A percentile compares a stretch with the other conserved stretches of the same genome.
Conservation (phyloP, 495 filamentous ascomycete species). For the Chaetomium cochliodes region DNA sequence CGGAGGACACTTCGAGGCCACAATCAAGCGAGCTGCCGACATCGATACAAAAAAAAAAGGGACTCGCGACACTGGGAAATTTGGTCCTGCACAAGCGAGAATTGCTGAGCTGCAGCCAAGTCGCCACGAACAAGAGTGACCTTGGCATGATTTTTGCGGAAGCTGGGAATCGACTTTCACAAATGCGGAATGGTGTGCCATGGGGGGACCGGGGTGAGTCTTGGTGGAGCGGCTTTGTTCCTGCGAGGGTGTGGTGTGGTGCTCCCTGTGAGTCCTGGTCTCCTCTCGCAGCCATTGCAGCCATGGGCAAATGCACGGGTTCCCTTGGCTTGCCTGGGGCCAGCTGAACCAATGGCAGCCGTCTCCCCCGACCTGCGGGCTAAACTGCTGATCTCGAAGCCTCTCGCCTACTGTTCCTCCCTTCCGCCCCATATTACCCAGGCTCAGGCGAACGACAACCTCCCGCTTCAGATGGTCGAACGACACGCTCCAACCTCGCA, state of each 20-base stretch:
- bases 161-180: slow-evolving; percentile 19
- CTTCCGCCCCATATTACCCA: slow-evolving; percentile 34
- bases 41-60: neutral
- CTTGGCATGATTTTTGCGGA: slow-evolving; percentile 4
- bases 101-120: slow-evolving; percentile 11
- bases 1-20: neutral
- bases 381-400: slow-evolving; percentile 35
- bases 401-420: slow-evolving; percentile 26
- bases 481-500: slow-evolving; percentile 29
- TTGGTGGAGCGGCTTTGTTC: neutral
- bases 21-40: neutral
- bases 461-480: slow-evolving; percentile 32
- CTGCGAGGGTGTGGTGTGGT: neutral
- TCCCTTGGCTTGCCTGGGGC: slow-evolving; percentile 13
- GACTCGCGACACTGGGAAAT: neutral
- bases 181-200: slow-evolving; percentile 28
- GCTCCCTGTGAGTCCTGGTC: neutral
- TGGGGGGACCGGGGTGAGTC: slow-evolving; percentile 10
- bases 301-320: slow-evolving; percentile 23
- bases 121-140: neutral
- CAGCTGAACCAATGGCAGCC: slow-evolving; percentile 31
- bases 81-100: neutral
- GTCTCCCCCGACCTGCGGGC: slow-evolving; percentile 20
- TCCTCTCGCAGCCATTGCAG: too few species aligned
- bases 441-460: slow-evolving; percentile 25